Evolutionary conservation across 176 grass and related monocot species (phyloP).

Genomic region (Juncus inflexus): DNA sequence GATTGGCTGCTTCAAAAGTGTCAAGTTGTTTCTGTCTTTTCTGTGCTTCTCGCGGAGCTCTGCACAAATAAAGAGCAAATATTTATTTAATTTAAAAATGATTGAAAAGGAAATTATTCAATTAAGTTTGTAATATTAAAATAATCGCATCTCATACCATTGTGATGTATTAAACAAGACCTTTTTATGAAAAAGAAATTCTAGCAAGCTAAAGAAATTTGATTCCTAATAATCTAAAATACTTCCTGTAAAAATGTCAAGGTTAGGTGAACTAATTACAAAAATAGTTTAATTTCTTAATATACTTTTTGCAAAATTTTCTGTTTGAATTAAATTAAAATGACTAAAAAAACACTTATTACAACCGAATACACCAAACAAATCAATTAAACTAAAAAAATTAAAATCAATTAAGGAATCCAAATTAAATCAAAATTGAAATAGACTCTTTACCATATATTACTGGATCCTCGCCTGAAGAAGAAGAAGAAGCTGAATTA

Average conservation of each 20-base stretch:
- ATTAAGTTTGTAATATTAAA: not conserved
- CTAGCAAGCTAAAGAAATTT: not conserved
- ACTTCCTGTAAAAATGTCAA: too few relatives aligned
- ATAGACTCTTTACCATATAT: conserved; percentile 15
- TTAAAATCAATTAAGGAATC: not conserved
- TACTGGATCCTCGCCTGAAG: conserved; percentile 5
- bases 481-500: not conserved
- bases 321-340: not conserved
- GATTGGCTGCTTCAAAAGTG: conserved; percentile 70
- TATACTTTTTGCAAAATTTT: not conserved
- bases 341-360: conserved; percentile 1
- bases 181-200: conserved; percentile 1
- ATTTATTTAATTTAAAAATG: not conserved
- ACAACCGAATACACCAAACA: not conserved
- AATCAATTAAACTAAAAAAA: not conserved
- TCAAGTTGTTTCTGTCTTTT: conserved; percentile 66
- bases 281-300: not conserved
- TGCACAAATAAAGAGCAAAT: conserved; percentile 36
- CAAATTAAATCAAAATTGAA: too few relatives aligned
- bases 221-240: not conserved
- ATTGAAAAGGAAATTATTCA: not conserved
- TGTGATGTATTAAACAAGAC: not conserved
- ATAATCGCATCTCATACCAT: not conserved
- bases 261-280: not conserved
- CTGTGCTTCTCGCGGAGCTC: conserved; percentile 73